Percentiles rank a stretch among this genome's conserved stretches.
phyloP scores from a whole-genome alignment of 2,329 filamentous ascomycete genomes.

The Lasiodiplodia gonubiensis region DNA sequence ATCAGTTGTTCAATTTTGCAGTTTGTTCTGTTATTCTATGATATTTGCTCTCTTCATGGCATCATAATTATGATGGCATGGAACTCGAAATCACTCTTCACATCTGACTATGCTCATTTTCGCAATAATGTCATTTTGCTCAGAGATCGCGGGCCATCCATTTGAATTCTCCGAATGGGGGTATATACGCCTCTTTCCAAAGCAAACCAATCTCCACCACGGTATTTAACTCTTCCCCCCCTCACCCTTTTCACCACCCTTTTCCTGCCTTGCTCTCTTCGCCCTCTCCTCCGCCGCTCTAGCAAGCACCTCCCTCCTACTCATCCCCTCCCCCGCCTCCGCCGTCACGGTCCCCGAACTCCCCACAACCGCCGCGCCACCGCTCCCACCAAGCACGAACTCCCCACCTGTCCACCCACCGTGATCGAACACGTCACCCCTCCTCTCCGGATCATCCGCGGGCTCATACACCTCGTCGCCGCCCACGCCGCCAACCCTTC shows the following conservation, averaged over 20 bases:
- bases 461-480: constrained; percentile 43
- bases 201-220: too few relatives aligned
- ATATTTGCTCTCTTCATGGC: too few relatives aligned
- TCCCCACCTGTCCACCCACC: constrained; percentile 53
- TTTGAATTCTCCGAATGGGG: too few relatives aligned
- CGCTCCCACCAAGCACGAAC: constrained; percentile 45
- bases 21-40: too few relatives aligned
- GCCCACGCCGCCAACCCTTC: constrained; percentile 35
- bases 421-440: constrained; percentile 43
- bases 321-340: constrained; percentile 57
- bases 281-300: constrained; percentile 72
- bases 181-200: too few relatives aligned
- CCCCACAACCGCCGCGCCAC: constrained; percentile 33
- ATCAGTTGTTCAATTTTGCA: too few relatives aligned
- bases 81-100: too few relatives aligned
- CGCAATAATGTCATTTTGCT: too few relatives aligned
- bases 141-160: too few relatives aligned
- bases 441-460: constrained; percentile 29
- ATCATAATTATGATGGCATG: too few relatives aligned
- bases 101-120: too few relatives aligned
- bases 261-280: constrained; percentile 56
- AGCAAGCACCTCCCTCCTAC: constrained; percentile 75
- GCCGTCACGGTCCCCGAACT: constrained; percentile 36
- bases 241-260: constrained; percentile 41
- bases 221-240: constrained; percentile 1